Evolutionary conservation across 2,329 filamentous ascomycete genomes (phyloP).

Genomic region (Aureobasidium sp.): DNA sequence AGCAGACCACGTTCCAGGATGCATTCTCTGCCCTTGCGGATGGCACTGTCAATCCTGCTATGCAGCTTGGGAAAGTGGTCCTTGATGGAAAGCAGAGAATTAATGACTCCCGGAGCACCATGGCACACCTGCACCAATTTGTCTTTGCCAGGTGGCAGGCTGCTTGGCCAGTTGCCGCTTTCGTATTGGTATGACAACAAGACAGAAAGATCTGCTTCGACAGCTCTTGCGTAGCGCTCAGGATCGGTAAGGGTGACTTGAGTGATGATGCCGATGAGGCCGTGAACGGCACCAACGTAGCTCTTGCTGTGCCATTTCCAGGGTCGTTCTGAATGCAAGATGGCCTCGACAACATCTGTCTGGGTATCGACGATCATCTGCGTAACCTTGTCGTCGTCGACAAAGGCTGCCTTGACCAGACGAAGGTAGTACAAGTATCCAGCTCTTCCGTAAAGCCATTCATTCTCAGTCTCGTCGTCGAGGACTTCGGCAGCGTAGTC

Average conservation of each 20-base stretch:
- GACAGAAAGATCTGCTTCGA: slow-evolving; percentile 48
- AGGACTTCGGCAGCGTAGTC: slow-evolving; percentile 44
- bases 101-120: slow-evolving; percentile 57
- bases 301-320: slow-evolving; percentile 60
- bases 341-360: slow-evolving; percentile 51
- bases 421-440: slow-evolving; percentile 63
- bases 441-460: slow-evolving; percentile 61
- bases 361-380: slow-evolving; percentile 50
- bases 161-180: slow-evolving; percentile 58
- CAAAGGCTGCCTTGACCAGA: slow-evolving; percentile 52
- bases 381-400: slow-evolving; percentile 42
- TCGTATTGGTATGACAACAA: slow-evolving; percentile 54
- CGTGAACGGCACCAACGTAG: slow-evolving; percentile 62
- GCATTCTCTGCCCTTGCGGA: slow-evolving; percentile 46
- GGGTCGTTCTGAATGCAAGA: slow-evolving; percentile 48
- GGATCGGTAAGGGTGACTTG: slow-evolving; percentile 58
- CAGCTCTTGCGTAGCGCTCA: slow-evolving; percentile 44
- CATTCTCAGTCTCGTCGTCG: slow-evolving; percentile 46
- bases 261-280: slow-evolving; percentile 63
- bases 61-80: slow-evolving; percentile 50
- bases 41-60: slow-evolving; percentile 47
- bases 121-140: slow-evolving; percentile 60
- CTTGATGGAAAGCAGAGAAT: slow-evolving; percentile 51
- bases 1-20: slow-evolving; percentile 53
- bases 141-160: slow-evolving; percentile 42